Evolutionary conservation across 495 filamentous ascomycete species (phyloP), one percentile per base, ranked within the genome.

Genomic region (Hypomontagnella monticulosa): DNA sequence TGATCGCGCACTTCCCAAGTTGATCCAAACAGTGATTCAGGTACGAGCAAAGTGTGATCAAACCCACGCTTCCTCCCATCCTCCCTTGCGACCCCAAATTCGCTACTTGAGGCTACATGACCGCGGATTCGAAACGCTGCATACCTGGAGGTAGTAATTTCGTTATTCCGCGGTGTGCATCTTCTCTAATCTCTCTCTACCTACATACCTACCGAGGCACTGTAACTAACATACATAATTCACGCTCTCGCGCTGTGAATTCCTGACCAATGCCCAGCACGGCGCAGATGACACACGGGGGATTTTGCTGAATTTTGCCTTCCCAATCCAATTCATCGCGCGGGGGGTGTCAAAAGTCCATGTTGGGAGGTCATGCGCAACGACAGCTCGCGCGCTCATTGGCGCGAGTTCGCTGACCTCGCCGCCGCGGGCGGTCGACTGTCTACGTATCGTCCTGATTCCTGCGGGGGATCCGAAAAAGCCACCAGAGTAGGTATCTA

Each of bases 11-110:
- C 7, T 52, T 27, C 63, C 34, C 49, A 47, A 42, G n/a, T n/a
- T 15, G 42, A 66, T 42, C 56, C 56, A 54, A 36, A 52, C 55
- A 51, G 42, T 68, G 65, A 68, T 68, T 68, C 65, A 68, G 65
- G 65, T 60, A 68, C 65, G 55, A 49, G 20, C 44, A n/a, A 20
- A 48, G 58, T 63, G 58, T 63, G 65, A 59, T 62, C 58, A 57
- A 38, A 27, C 23, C 23, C 23, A 27, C 23, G 23, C 57, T 51
- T 57, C 44, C 64, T 48, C 40, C 27, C 38, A 12, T 38, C 43
- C 32, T 58, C 49, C 56, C 57, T 58, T 67, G 58, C 58, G 57
- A 67, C 34, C 33, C 20, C 42, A 12, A 14, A 14, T 2, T 49
- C 46, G 23, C 40, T 43, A 2, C 5, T 14, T 50, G 32, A 30